Conservation (phyloP, 1,284 basidiomycete genomes). For the Ganoderma sinense region DNA sequence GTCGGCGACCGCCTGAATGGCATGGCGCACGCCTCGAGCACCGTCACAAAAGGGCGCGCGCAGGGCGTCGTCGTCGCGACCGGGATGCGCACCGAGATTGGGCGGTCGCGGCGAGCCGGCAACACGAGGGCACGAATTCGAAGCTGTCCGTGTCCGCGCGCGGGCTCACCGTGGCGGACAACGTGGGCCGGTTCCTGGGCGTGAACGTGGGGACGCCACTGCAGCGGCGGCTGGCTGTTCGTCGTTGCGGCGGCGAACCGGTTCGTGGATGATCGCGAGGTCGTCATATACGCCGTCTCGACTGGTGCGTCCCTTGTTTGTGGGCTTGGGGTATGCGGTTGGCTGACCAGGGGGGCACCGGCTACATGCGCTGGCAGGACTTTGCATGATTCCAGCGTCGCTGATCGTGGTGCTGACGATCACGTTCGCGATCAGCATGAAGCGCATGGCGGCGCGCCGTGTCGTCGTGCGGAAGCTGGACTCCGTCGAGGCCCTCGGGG, state of each 20-base stretch:
- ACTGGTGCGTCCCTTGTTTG: neutral
- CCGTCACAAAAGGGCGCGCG: conserved; percentile 72
- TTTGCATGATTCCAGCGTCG: conserved; percentile 28
- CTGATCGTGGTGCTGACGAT: conserved; percentile 52
- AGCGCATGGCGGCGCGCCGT: conserved; percentile 57
- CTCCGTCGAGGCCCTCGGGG: conserved; percentile 54
- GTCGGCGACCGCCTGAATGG: conserved; percentile 68
- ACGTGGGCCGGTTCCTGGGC: neutral
- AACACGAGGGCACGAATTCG: neutral
- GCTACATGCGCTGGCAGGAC: too few relatives aligned
- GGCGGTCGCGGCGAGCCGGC: neutral
- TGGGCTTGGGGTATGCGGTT: neutral
- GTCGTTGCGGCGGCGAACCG: neutral
- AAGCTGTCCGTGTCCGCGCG: neutral
- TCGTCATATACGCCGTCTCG: neutral
- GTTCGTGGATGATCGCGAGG: neutral
- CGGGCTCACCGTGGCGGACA: neutral
- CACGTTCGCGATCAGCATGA: conserved; percentile 58
- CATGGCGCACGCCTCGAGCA: conserved; percentile 63
- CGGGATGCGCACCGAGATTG: conserved; percentile 72
- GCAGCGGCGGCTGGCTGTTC: conserved; percentile 69
- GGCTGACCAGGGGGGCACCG: too few relatives aligned
- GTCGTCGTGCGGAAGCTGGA: conserved; percentile 61
- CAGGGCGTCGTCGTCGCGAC: conserved; percentile 65
- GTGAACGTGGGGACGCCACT: conserved; percentile 56